These are phyloP conservation scores for Eimeria nieschulzi DNA, from an alignment of 169 alveolate species.

Conservation along the genomic window DNA sequence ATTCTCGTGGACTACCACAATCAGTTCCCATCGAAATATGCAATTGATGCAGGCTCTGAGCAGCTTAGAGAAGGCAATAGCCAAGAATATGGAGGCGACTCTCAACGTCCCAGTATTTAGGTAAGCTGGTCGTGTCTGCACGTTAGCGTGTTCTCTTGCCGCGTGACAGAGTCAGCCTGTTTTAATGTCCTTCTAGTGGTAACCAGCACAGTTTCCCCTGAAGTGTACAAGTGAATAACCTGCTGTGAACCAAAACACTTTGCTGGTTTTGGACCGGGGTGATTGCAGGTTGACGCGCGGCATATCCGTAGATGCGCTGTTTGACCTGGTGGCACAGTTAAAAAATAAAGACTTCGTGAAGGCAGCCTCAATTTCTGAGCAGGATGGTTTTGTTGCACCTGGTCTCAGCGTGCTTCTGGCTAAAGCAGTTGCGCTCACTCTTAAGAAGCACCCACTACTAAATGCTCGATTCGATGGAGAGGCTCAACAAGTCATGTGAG, in stretches of 20 bases:
- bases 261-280: no score
- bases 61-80: conserved; percentile 76
- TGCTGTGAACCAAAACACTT: no score
- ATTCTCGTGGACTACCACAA: neutral
- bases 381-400: neutral
- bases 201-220: no score
- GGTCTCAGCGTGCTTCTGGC: conserved; percentile 72
- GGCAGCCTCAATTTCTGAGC: neutral
- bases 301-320: conserved; percentile 25
- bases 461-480: conserved; percentile 77
- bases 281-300: conserved; percentile 26
- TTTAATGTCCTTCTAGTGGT: no score
- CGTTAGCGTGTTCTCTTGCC: no score
- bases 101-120: conserved; percentile 80
- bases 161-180: no score
- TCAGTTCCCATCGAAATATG: neutral
- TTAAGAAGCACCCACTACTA: conserved; percentile 79
- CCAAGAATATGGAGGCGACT: conserved; percentile 80
- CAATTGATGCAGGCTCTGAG: conserved; percentile 11
- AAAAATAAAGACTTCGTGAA: neutral
- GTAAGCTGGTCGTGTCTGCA: conserved; percentile 29
- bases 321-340: conserved; percentile 5
- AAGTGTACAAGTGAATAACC: no score
- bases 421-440: conserved; percentile 79
- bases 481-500: conserved; percentile 60